These are phyloP conservation scores for Kalaharituber pfeilii DNA, from an alignment of 2,329 filamentous ascomycete genomes.

Conservation along the genomic window DNA sequence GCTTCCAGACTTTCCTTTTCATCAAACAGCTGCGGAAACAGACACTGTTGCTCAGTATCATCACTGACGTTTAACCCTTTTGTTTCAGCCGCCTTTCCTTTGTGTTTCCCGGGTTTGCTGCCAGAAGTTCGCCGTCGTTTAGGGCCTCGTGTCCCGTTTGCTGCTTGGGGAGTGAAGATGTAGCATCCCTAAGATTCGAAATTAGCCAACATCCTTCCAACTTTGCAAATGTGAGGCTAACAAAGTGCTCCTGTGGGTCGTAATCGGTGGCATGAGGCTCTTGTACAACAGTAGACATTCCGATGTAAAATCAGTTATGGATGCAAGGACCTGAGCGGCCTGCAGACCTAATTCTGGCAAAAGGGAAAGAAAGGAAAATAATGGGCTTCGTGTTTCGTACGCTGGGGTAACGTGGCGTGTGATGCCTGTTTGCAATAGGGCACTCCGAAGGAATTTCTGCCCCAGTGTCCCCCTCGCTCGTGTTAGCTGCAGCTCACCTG, in stretches of 20 bases:
- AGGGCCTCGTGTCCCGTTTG: conserved; percentile 21
- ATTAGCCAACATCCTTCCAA: conserved; percentile 5
- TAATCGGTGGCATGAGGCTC: conserved; percentile 14
- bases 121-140: conserved; percentile 27
- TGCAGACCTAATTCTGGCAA: no score
- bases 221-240: background rate
- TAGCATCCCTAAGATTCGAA: conserved; percentile 25
- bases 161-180: conserved; percentile 24
- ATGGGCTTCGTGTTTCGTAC: no score
- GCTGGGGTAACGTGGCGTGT: no score
- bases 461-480: no score
- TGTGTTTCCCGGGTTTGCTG: conserved; percentile 12
- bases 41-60: conserved; percentile 9
- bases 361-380: no score
- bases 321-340: no score
- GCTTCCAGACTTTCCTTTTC: conserved; percentile 36
- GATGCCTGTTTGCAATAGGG: no score
- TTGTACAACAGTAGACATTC: conserved; percentile 3
- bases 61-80: conserved; percentile 20
- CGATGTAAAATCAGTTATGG: no score
- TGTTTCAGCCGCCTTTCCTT: conserved; percentile 14
- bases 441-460: no score
- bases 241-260: conserved; percentile 16
- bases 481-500: no score
- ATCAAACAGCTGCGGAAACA: conserved; percentile 38